phyloP scores from a whole-genome alignment of 1,284 basidiomycete genomes.

The Caloboletus firmus region DNA sequence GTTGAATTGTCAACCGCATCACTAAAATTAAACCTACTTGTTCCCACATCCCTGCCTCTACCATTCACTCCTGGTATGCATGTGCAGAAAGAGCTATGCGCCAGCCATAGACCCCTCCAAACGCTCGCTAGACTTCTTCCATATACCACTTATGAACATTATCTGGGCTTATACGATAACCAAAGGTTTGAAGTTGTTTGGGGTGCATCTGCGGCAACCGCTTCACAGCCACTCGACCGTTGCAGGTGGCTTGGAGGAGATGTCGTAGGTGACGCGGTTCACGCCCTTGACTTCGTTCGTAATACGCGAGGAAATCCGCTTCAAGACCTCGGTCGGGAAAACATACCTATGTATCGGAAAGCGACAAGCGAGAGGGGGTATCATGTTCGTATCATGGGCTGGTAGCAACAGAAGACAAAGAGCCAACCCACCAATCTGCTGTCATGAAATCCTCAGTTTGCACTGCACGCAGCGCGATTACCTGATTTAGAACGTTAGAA shows the following conservation, averaged over 20 bases:
- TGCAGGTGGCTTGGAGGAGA: slow-evolving; percentile 96
- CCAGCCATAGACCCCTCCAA: neutral
- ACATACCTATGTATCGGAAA: slow-evolving; percentile 62
- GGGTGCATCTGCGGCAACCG: neutral
- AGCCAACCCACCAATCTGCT: slow-evolving; percentile 76
- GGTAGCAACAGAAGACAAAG: neutral
- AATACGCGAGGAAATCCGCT: slow-evolving; percentile 93
- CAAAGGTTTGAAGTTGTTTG: neutral
- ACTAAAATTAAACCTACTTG: neutral
- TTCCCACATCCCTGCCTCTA: neutral
- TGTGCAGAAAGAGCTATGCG: neutral
- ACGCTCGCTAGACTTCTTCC: neutral
- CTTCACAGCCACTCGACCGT: slow-evolving; percentile 52
- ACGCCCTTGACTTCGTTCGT: slow-evolving; percentile 97
- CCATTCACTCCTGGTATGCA: neutral
- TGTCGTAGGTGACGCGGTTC: slow-evolving; percentile 94
- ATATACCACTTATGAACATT: neutral
- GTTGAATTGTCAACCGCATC: neutral
- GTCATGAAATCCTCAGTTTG: slow-evolving; percentile 98
- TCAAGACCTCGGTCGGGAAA: slow-evolving; percentile 91
- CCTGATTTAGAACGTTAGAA: slow-evolving; percentile 41
- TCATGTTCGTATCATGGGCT: neutral
- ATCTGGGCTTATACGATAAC: neutral
- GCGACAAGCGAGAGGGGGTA: neutral
- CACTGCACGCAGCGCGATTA: slow-evolving; percentile 88